Base-by-base conservation (phyloP, 2,329 filamentous ascomycete species). In the Alternaria conjuncta region DNA sequence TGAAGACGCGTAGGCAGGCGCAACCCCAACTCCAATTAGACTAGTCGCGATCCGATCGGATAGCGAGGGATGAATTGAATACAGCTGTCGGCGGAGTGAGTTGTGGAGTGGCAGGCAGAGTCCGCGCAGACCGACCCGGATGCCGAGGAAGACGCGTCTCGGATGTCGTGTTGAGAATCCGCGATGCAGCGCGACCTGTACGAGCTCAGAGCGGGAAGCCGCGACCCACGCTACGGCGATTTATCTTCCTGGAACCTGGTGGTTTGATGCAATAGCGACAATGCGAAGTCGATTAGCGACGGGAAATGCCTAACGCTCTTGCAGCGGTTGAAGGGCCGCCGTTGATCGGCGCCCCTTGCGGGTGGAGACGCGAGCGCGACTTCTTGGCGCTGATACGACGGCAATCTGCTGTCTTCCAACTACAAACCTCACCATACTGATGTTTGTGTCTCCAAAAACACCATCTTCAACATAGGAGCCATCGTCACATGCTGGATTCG, bases 311-410 rank as follows among this genome's bases (percentile, higher is more conserved):
- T 25, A 47, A 36, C 23, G 26, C 18, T 55, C 30, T 20, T 23
- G 51, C 44, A 23, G 44, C 20, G 44, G 20, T 23, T 45, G 44
- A 23, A 18, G 41, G 26, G 21, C n/a, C 26, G 28, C 41, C 20
- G 46, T 45, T 60, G 57, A 55, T 55, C 60, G 41, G 56, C 30
- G 44, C 23, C 50, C 25, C 25, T 50, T 50, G 43, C 43, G 50
- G 41, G 25, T 28, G 32, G 21, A 15, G 61, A 10, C 28, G 6
- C 7, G 12, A 20, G 21, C 26, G 30, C 32, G 50, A 36, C 43
- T 41, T 25, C 60, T 60, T 63, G 56, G 56, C 60, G 44, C 44
- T 36, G 25, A 21, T 10, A 7, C 26, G 30, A 11, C 15, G 20
- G 15, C 21, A n/a, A 18, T 23, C 21, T 18, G 18, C 26, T 15